A percentile compares a stretch with the other conserved stretches of the same genome.
These are phyloP conservation scores for Tolypocladium amazonense DNA, from an alignment of 2,329 filamentous ascomycete species.

Conservation along the genomic window DNA sequence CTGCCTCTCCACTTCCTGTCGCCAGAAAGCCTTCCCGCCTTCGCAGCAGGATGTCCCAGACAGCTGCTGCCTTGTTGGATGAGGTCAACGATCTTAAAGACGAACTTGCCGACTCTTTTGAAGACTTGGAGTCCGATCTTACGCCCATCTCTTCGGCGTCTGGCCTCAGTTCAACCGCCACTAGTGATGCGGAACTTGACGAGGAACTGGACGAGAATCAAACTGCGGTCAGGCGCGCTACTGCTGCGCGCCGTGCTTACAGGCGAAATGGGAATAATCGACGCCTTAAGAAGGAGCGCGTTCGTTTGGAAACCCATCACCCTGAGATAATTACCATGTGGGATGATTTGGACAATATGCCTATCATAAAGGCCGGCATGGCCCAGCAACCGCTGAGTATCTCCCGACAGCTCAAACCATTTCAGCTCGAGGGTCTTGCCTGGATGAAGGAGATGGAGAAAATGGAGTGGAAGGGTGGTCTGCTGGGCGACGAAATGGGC, in stretches of 20 bases:
- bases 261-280: conserved; percentile 12
- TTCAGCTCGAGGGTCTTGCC: conserved; percentile 84
- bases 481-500: conserved; percentile 96
- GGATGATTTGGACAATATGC: conserved; percentile 58
- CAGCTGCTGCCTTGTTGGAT: background rate
- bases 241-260: conserved; percentile 22
- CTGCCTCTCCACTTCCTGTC: background rate
- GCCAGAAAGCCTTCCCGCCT: background rate
- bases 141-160: background rate
- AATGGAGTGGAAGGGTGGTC: conserved; percentile 73
- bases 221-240: conserved; percentile 8
- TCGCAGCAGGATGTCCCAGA: background rate
- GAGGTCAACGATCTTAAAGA: background rate
- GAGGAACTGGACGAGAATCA: conserved; percentile 2
- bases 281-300: conserved; percentile 38
- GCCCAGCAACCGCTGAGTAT: conserved; percentile 54
- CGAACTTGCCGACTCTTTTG: background rate
- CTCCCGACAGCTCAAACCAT: conserved; percentile 75
- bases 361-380: conserved; percentile 48
- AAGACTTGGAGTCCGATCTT: background rate
- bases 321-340: conserved; percentile 79
- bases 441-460: conserved; percentile 94
- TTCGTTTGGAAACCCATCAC: conserved; percentile 63
- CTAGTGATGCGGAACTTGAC: conserved; percentile 10
- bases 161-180: conserved; percentile 3